Conservation (phyloP, 2,329 filamentous ascomycete genomes). For the Lachnellula hyalina region DNA sequence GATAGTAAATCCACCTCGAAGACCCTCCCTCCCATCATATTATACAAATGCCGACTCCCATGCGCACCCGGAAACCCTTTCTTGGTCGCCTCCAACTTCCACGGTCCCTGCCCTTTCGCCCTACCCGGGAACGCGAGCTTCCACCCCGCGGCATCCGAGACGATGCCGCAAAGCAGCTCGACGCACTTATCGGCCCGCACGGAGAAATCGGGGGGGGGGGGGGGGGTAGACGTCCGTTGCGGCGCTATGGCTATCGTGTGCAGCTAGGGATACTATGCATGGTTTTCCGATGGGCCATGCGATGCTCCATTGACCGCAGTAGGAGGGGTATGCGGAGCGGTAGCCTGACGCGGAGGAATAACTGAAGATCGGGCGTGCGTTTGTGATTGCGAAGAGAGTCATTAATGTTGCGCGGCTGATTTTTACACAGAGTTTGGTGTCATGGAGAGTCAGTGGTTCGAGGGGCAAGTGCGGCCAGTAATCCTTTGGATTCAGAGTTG, state of each 20-base stretch:
- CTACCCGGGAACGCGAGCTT: constrained; percentile 23
- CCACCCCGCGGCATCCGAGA: constrained; percentile 9
- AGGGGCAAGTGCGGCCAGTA: neutral
- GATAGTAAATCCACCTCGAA: constrained; percentile 32
- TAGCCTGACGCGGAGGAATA: constrained; percentile 31
- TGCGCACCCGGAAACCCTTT: constrained; percentile 31
- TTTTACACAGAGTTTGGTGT: neutral
- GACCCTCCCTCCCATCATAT: constrained; percentile 31
- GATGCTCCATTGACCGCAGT: constrained; percentile 32
- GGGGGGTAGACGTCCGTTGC: constrained; percentile 20
- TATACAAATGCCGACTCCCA: constrained; percentile 30
- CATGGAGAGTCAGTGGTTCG: neutral
- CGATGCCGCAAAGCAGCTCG: constrained; percentile 23
- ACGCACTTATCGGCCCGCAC: constrained; percentile 22
- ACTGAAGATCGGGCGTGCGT: constrained; percentile 28
- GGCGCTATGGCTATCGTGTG: constrained; percentile 17
- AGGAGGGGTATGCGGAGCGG: constrained; percentile 31
- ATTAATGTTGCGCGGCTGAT: constrained; percentile 1
- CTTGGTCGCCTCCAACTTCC: constrained; percentile 10
- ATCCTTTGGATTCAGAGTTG: no score
- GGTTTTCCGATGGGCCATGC: constrained; percentile 31
- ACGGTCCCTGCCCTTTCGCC: constrained; percentile 9
- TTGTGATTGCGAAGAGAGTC: constrained; percentile 17
- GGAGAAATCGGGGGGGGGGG: constrained; percentile 16
- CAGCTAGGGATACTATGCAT: constrained; percentile 4